These are phyloP conservation scores for Globisporangium cylindrosporum DNA, from an alignment of 352 stramenopile species.

Conservation along the genomic window DNA sequence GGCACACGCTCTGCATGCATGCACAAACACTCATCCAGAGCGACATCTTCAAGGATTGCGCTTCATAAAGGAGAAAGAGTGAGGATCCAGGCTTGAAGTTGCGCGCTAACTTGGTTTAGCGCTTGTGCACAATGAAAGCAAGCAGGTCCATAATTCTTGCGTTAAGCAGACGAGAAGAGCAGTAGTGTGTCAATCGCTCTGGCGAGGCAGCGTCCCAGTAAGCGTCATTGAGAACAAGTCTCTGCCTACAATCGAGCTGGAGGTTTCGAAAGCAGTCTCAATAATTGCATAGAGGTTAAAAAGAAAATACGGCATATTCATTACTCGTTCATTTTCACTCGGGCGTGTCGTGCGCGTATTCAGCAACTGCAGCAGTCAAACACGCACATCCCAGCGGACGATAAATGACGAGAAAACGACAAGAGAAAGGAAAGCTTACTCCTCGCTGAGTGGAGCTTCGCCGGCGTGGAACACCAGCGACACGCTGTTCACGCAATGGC, in stretches of 20 bases:
- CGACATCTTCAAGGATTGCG: not conserved
- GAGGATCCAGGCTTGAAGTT: not conserved
- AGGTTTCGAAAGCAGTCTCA: not conserved
- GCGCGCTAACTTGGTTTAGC: not conserved
- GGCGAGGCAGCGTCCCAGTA: not conserved
- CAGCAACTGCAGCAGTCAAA: not conserved
- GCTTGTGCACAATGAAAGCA: not conserved
- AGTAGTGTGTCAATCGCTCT: not conserved
- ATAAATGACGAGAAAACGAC: not conserved
- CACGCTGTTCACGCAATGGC: constrained; percentile 90
- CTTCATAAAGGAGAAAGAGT: not conserved
- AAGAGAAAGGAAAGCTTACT: constrained; percentile 3
- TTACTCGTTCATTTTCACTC: not conserved
- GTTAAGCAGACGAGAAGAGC: not conserved
- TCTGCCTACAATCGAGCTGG: not conserved
- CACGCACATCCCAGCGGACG: not conserved
- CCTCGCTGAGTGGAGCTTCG: constrained; percentile 44
- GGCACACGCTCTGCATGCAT: not conserved
- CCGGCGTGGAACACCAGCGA: constrained; percentile 82
- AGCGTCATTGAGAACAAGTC: not conserved
- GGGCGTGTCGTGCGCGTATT: not conserved
- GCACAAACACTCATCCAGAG: not conserved
- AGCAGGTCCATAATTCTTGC: not conserved
- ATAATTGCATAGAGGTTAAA: not conserved
- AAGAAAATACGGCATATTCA: not conserved